These are phyloP conservation scores for Davidsoniella virescens DNA, from an alignment of 2,329 filamentous ascomycete species.

Conservation along the genomic window DNA sequence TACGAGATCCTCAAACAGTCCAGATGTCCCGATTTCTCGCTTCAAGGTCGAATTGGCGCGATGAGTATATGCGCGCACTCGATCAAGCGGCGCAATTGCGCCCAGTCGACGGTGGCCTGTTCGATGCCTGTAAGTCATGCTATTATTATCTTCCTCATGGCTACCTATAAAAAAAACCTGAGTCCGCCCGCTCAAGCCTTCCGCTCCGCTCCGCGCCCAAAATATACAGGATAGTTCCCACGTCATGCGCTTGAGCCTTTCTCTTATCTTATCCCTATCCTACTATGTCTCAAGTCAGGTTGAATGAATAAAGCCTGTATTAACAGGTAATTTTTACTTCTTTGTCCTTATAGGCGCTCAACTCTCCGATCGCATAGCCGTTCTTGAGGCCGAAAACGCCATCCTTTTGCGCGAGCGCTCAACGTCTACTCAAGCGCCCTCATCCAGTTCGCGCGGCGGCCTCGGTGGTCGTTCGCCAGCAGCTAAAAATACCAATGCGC, in stretches of 20 bases:
- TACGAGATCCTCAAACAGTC: not conserved
- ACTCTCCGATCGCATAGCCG: constrained; percentile 50
- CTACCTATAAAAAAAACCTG: too few species aligned
- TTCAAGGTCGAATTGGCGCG: constrained; percentile 45
- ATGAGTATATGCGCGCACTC: constrained; percentile 64
- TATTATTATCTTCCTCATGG: not conserved
- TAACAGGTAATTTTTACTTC: not conserved
- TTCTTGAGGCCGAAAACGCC: constrained; percentile 42
- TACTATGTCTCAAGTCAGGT: not conserved
- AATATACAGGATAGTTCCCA: too few species aligned
- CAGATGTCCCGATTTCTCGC: constrained; percentile 8
- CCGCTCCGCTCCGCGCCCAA: too few species aligned
- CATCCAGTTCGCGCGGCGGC: not conserved
- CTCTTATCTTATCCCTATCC: not conserved
- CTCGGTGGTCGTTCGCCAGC: not conserved
- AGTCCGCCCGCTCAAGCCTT: too few species aligned
- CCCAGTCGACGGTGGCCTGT: constrained; percentile 45
- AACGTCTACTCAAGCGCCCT: constrained; percentile 12
- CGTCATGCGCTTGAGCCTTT: too few species aligned
- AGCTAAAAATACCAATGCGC: not conserved
- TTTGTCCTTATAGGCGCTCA: constrained; percentile 34
- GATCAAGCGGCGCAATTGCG: constrained; percentile 54
- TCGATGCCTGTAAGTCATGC: constrained; percentile 54
- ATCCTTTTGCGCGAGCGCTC: constrained; percentile 18
- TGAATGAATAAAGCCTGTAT: not conserved